Percentiles rank a stretch among this genome's conserved stretches.
Evolutionary conservation across 139 green algal genomes (phyloP).

Genomic region (Diplosphaera chodatii): DNA sequence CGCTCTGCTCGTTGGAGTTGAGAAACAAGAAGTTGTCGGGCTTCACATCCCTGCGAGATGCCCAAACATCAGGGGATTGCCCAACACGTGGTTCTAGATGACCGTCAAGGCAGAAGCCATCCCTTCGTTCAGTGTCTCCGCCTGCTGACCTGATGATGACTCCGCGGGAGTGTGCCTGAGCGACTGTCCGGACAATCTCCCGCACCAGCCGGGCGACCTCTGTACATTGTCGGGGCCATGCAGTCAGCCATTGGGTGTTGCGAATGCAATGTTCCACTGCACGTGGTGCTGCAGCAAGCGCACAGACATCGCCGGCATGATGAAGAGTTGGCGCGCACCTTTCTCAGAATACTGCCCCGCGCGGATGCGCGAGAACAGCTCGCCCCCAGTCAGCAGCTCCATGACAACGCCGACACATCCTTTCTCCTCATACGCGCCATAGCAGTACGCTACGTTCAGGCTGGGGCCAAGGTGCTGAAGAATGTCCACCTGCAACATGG

Average conservation of each 20-base stretch:
- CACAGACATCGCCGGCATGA: too few species aligned
- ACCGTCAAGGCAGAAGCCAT: too few species aligned
- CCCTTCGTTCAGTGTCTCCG: too few species aligned
- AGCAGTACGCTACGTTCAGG: conserved; percentile 62
- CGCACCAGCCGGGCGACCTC: conserved; percentile 34
- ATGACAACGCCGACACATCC: conserved; percentile 65
- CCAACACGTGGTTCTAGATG: too few species aligned
- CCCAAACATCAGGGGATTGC: too few species aligned
- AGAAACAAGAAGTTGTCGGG: conserved; percentile 78
- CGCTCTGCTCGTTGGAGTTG: conserved; percentile 25
- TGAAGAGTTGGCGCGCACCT: too few species aligned
- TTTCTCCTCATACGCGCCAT: conserved; percentile 62
- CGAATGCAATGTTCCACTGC: too few species aligned
- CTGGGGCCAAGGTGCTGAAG: conserved; percentile 56
- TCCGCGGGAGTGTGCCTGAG: conserved; percentile 60
- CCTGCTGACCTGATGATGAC: conserved; percentile 45
- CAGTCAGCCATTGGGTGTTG: too few species aligned
- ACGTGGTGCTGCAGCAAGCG: too few species aligned
- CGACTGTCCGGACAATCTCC: conserved; percentile 53
- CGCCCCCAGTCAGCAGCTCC: conserved; percentile 58
- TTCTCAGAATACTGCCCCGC: conserved; percentile 7
- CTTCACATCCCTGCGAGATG: conserved; percentile 54
- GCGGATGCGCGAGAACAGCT: conserved; percentile 28
- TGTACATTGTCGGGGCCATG: too few species aligned
- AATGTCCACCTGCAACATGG: conserved; percentile 50